Evolutionary conservation across 2,329 filamentous ascomycete species (phyloP), one percentile per base, ranked within the genome.

Genomic region (Penicillium polonicum): DNA sequence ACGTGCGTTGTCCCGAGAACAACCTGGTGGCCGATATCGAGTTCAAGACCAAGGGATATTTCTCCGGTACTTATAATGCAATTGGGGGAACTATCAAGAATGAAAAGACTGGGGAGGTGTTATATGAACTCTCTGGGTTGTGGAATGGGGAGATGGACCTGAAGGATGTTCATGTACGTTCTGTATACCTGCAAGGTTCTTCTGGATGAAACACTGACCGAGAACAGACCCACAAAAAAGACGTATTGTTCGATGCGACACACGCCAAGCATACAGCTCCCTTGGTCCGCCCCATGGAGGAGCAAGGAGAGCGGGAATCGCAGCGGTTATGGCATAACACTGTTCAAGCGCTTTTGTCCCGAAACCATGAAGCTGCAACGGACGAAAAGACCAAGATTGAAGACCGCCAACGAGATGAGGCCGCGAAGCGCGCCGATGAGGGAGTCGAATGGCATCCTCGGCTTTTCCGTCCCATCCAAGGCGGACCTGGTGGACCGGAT

Each of bases 41-140:
- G 65, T 99, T 99, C 83, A 97, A 97, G 79, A 95, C 91, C 52
- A 97, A 97, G 77, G 94, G 94, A 5, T 99, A 95, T 84, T 93
- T 99, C 63, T 88, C 91, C 52, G 94, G 94, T 8, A 94, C 90
- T 1, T 99, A 99, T 77, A 97, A 99, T 71, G 91, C 92, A 38
- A 96, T 99, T 68, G 92, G 91, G 9, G 94, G 94, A 9, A 87
- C 82, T 41, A 96, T 99, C 77, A 96, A 89, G 76, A 91, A 92
- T 65, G 91, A 92, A 63, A 87, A 88, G 70, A 92, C 90, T 0
- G 92, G 91, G 35, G 92, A 97, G 74, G 78, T 88, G 7, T 81
- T 97, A n/a, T 97, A 87, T 70, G 94, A 99, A 74, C 81, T 99
- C 7, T 95, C 90, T 1, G 94, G 94, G 1, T 79, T 93, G 55